Evolutionary conservation across 306 rosid species (phyloP).

Genomic region (Lithocarpus polystachyus): DNA sequence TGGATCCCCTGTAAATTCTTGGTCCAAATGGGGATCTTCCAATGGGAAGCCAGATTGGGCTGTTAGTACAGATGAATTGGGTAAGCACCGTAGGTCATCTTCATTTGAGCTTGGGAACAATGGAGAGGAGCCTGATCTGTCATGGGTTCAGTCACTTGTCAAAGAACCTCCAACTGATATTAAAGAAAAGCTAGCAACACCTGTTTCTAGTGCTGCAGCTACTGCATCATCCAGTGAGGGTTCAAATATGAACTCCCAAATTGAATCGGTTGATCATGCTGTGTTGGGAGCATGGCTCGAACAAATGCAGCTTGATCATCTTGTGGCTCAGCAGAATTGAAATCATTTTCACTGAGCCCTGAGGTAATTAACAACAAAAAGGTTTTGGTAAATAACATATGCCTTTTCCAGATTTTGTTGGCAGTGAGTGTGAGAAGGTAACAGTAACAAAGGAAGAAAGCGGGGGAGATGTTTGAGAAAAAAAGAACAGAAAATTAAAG

Average conservation of each 20-base stretch:
- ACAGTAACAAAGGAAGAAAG: conserved; percentile 23
- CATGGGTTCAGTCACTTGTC: conserved; percentile 97
- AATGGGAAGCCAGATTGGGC: conserved; percentile 82
- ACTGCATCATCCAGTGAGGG: conserved; percentile 42
- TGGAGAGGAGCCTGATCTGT: conserved; percentile 91
- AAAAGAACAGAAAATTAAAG: conserved; percentile 3
- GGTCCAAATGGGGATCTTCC: conserved; percentile 89
- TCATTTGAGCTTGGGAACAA: conserved; percentile 84
- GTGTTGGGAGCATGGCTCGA: conserved; percentile 65
- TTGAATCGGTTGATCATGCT: conserved; percentile 53
- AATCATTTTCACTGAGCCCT: conserved; percentile 17
- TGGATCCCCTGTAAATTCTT: conserved; percentile 55
- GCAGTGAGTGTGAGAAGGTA: conserved; percentile 24
- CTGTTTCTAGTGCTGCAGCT: conserved; percentile 34
- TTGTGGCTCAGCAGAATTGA: conserved; percentile 69
- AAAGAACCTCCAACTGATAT: conserved; percentile 82
- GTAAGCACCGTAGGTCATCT: conserved; percentile 75
- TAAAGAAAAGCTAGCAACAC: conserved; percentile 51
- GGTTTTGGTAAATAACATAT: conserved; percentile 39
- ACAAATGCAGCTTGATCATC: conserved; percentile 62
- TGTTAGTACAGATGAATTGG: conserved; percentile 58
- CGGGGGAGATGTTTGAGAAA: conserved; percentile 12
- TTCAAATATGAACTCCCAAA: conserved; percentile 42
- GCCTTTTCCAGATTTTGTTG: conserved; percentile 45
- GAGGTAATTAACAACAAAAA: conserved; percentile 44